Evolutionary conservation across 805 yeast species (phyloP).

Genomic region (Candida nonsorbophila): DNA sequence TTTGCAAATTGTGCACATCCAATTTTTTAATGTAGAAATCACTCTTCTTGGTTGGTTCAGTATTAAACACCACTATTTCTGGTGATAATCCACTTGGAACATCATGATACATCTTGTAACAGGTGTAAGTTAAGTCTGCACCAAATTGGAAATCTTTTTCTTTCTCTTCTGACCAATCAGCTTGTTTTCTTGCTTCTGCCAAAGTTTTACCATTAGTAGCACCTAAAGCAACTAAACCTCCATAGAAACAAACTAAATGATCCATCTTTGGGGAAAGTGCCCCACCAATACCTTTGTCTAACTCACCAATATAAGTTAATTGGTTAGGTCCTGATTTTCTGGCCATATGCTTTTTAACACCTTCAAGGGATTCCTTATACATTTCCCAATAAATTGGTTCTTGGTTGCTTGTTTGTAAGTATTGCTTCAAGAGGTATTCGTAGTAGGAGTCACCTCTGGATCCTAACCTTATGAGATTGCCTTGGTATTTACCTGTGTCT

Average conservation of each 20-base stretch:
- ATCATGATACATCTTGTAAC: slow-evolving; percentile 79
- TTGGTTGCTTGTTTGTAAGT: slow-evolving; percentile 64
- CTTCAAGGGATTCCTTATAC: slow-evolving; percentile 73
- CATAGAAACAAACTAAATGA: slow-evolving; percentile 86
- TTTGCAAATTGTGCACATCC: slow-evolving; percentile 81
- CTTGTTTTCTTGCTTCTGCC: slow-evolving; percentile 47
- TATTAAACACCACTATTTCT: slow-evolving; percentile 82
- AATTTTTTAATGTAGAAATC: slow-evolving; percentile 67
- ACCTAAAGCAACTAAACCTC: slow-evolving; percentile 84
- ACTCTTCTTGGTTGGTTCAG: slow-evolving; percentile 31
- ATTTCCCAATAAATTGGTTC: slow-evolving; percentile 61
- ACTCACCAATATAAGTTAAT: slow-evolving; percentile 72
- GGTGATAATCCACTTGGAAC: slow-evolving; percentile 77
- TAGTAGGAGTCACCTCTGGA: slow-evolving; percentile 92
- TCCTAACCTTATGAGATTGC: slow-evolving; percentile 69
- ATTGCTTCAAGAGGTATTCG: slow-evolving; percentile 83
- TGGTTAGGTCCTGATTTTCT: slow-evolving; percentile 56
- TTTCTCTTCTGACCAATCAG: slow-evolving; percentile 53
- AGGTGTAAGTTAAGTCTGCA: slow-evolving; percentile 69
- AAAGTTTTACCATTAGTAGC: slow-evolving; percentile 72
- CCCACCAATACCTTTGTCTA: slow-evolving; percentile 61
- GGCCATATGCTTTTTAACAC: slow-evolving; percentile 66
- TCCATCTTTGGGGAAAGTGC: slow-evolving; percentile 74
- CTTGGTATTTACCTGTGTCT: slow-evolving; percentile 64
- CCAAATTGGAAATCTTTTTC: slow-evolving; percentile 67